Conservation (phyloP, 306 rosid genomes). For the Senna siamea region DNA sequence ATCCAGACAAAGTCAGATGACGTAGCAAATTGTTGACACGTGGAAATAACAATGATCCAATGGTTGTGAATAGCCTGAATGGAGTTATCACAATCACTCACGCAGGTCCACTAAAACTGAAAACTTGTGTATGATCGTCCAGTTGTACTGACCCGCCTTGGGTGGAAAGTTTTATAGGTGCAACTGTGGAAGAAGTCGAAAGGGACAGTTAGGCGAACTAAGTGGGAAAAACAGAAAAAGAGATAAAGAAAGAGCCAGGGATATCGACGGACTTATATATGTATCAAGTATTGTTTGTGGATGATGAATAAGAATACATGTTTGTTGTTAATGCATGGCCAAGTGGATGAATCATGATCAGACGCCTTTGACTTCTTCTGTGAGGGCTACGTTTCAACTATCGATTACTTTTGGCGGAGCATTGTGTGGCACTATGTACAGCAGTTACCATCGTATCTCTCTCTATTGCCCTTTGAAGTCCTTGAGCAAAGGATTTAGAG, state of each 20-base stretch:
- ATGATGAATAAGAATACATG: too few relatives aligned
- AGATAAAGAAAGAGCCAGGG: background rate
- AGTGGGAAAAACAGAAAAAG: background rate
- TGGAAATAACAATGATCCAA: slow-evolving; percentile 29
- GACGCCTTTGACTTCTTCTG: slow-evolving; percentile 29
- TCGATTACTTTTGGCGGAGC: background rate
- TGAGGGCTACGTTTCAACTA: slow-evolving; percentile 41
- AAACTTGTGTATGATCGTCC: slow-evolving; percentile 32
- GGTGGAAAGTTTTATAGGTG: background rate
- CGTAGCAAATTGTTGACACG: slow-evolving; percentile 46
- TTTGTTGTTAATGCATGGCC: background rate
- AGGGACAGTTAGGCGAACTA: background rate
- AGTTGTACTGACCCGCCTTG: background rate
- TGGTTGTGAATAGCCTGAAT: slow-evolving; percentile 30
- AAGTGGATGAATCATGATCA: background rate
- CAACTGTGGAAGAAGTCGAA: background rate
- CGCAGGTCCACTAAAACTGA: slow-evolving; percentile 14
- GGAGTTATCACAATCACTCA: background rate
- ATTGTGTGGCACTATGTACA: too few relatives aligned
- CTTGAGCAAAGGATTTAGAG: too few relatives aligned
- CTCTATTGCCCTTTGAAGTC: too few relatives aligned
- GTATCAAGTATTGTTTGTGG: too few relatives aligned
- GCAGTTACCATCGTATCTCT: too few relatives aligned
- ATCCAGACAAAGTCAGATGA: slow-evolving; percentile 31
- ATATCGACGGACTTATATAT: too few relatives aligned